Percentiles rank a stretch among this genome's conserved stretches.
These are phyloP conservation scores for Takakia lepidozioides DNA, from an alignment of 225 moss, liverwort and hornwort species.

Conservation along the genomic window DNA sequence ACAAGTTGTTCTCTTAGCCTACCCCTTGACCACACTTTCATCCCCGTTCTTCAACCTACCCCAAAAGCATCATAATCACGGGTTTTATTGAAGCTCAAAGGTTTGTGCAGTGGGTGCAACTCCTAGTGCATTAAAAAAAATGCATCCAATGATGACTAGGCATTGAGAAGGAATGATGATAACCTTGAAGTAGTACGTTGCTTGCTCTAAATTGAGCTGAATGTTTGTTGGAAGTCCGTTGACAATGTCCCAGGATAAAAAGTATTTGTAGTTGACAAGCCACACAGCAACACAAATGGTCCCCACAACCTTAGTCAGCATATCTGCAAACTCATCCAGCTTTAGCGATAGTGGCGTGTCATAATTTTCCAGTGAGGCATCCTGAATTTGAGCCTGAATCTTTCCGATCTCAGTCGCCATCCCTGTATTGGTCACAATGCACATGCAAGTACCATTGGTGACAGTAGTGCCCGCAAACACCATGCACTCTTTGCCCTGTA, in stretches of 20 bases:
- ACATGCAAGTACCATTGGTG: conserved; percentile 39
- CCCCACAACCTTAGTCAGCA: conserved; percentile 45
- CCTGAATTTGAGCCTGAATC: conserved; percentile 49
- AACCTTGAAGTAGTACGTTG: conserved; percentile 50
- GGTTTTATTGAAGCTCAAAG: no score
- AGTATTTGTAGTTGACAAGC: conserved; percentile 57
- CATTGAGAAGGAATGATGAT: not conserved
- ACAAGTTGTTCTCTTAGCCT: no score
- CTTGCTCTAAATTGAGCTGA: conserved; percentile 39
- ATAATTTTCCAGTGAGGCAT: conserved; percentile 28
- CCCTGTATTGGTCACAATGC: conserved; percentile 44
- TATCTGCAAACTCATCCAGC: conserved; percentile 47
- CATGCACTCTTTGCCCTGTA: conserved; percentile 55
- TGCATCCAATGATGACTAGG: no score
- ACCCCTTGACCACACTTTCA: no score
- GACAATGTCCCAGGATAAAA: conserved; percentile 35
- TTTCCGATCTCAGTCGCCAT: conserved; percentile 60
- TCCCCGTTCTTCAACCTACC: no score
- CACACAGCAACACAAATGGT: conserved; percentile 50
- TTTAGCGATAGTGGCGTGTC: conserved; percentile 42
- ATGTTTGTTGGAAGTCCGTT: conserved; percentile 30
- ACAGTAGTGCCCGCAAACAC: conserved; percentile 56
- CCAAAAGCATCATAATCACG: no score
- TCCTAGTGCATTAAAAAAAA: no score
- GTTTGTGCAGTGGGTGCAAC: no score